These are phyloP conservation scores for Wallacemonas sp. DNA, from an alignment of 208 protist genomes.

Conservation along the genomic window DNA sequence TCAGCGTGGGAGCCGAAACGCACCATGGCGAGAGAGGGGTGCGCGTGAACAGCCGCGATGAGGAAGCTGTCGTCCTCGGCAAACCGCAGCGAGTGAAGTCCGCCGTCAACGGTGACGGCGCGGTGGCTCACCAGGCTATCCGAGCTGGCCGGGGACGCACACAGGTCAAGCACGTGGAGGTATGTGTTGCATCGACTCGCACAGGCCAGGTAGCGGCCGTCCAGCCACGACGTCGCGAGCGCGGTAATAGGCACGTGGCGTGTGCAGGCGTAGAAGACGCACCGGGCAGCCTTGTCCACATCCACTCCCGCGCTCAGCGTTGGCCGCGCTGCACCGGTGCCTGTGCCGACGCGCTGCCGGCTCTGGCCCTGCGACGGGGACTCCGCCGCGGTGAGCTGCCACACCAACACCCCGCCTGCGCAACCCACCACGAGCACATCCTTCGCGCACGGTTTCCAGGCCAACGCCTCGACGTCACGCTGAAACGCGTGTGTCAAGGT, in stretches of 20 bases:
- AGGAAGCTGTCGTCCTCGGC: constrained; percentile 72
- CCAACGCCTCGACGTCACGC: constrained; percentile 40
- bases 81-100: constrained; percentile 47
- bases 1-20: constrained; percentile 14
- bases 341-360: not conserved
- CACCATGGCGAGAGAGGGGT: constrained; percentile 40
- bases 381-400: constrained; percentile 37
- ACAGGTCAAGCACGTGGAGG: constrained; percentile 58
- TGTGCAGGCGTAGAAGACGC: constrained; percentile 64
- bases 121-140: constrained; percentile 3
- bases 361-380: constrained; percentile 8
- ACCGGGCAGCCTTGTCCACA: constrained; percentile 22
- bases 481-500: constrained; percentile 81
- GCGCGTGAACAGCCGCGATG: constrained; percentile 44
- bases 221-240: constrained; percentile 44
- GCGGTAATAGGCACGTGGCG: constrained; percentile 35
- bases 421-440: constrained; percentile 79
- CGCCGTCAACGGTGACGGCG: constrained; percentile 44
- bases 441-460: constrained; percentile 67
- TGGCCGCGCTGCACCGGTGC: not conserved
- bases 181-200: constrained; percentile 42
- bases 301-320: constrained; percentile 6
- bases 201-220: constrained; percentile 62
- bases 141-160: constrained; percentile 13
- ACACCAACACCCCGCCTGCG: constrained; percentile 68